Conservation (phyloP, 2,329 filamentous ascomycete genomes). For the Didymella sp. region DNA sequence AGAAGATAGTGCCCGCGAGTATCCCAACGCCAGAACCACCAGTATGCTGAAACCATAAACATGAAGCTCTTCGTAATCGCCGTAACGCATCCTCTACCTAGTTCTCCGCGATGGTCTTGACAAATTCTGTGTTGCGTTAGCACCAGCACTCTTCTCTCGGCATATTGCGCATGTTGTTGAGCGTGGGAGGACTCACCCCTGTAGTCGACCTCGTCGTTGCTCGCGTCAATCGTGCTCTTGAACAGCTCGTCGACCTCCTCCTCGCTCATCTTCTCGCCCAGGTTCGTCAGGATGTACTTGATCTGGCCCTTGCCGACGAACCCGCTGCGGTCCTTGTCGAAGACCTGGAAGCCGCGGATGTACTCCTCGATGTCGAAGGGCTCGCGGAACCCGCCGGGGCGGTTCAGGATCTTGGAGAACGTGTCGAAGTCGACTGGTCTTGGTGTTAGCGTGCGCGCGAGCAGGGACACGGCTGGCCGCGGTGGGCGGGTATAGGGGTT, state of each 20-base stretch:
- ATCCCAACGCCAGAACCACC: conserved; percentile 41
- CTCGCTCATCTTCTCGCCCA: conserved; percentile 99
- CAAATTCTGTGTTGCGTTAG: conserved; percentile 44
- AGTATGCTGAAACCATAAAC: conserved; percentile 35
- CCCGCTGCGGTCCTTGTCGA: conserved; percentile 98
- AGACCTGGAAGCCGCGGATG: conserved; percentile 98
- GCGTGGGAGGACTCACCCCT: conserved; percentile 69
- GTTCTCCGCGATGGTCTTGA: conserved; percentile 51
- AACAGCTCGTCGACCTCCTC: conserved; percentile 98
- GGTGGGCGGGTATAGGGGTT: background rate
- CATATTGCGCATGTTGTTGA: background rate
- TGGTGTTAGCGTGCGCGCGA: conserved; percentile 6
- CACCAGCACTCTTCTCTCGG: too few species aligned
- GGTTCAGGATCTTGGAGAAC: conserved; percentile 95
- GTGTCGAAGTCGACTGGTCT: conserved; percentile 91
- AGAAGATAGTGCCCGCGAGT: conserved; percentile 16
- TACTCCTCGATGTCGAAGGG: conserved; percentile 98
- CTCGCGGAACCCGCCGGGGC: conserved; percentile 96
- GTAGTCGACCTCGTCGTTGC: conserved; percentile 96
- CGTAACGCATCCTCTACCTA: conserved; percentile 24
- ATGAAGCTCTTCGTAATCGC: conserved; percentile 27
- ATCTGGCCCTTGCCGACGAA: conserved; percentile 98
- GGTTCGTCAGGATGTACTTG: conserved; percentile 95
- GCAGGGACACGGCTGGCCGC: background rate
- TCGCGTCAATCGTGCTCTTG: conserved; percentile 91